These are phyloP conservation scores for Encephalitozoon romaleae DNA, from an alignment of 371 early-diverging fungal species.

Conservation along the genomic window DNA sequence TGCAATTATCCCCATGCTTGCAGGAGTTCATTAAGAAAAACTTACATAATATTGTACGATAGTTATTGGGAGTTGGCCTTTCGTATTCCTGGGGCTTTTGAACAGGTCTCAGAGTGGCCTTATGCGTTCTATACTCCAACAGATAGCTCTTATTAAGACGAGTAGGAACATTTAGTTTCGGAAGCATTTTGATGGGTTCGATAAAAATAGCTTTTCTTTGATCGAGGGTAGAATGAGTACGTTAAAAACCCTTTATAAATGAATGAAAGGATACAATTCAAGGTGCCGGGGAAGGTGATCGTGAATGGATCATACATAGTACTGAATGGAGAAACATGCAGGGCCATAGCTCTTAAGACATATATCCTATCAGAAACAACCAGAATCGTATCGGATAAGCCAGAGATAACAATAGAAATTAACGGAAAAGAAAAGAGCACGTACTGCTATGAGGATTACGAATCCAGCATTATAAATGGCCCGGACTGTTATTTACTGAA, in stretches of 20 bases:
- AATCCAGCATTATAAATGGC: background rate
- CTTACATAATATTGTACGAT: constrained; percentile 57
- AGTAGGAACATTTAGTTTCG: constrained; percentile 30
- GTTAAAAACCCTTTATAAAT: background rate
- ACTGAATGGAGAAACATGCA: background rate
- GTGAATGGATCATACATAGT: constrained; percentile 37
- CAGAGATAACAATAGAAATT: background rate
- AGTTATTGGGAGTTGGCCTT: constrained; percentile 25
- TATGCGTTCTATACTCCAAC: constrained; percentile 13
- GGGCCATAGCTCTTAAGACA: background rate
- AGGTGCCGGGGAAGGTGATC: constrained; percentile 39
- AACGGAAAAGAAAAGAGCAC: constrained; percentile 1
- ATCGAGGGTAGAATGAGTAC: background rate
- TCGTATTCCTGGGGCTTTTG: background rate
- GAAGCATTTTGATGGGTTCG: constrained; percentile 13
- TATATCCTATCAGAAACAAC: background rate
- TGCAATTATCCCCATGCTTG: constrained; percentile 56
- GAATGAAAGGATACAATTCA: background rate
- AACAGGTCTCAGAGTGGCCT: background rate
- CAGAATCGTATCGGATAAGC: background rate
- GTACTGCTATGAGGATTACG: background rate
- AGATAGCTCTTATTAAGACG: constrained; percentile 21
- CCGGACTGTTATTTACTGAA: background rate
- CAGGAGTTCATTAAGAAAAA: constrained; percentile 59
- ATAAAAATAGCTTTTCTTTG: background rate